Evolutionary conservation across 331 rosid species (phyloP).

Genomic region (Malus hybrid): DNA sequence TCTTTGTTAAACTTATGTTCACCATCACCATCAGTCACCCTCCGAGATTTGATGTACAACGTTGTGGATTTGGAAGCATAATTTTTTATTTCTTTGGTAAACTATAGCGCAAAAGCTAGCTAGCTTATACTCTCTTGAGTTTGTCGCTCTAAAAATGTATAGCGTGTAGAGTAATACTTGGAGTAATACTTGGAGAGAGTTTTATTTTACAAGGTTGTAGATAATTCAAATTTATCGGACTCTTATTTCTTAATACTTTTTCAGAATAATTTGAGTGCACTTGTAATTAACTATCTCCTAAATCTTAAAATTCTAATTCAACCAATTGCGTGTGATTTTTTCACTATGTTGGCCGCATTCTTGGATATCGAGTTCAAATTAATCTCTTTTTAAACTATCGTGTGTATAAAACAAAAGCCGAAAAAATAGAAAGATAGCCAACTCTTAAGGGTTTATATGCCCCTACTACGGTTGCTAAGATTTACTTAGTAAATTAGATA

Average conservation of each 20-base stretch:
- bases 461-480: not conserved
- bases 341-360: too few relatives aligned
- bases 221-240: too few relatives aligned
- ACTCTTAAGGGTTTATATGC: not conserved
- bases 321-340: too few relatives aligned
- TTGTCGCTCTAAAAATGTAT: not conserved
- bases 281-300: too few relatives aligned
- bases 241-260: too few relatives aligned
- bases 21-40: not conserved
- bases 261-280: too few relatives aligned
- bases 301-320: too few relatives aligned
- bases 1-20: constrained; percentile 48
- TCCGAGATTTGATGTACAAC: not conserved
- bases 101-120: not conserved
- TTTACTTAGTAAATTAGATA: not conserved
- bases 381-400: too few relatives aligned
- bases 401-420: too few relatives aligned
- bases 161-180: not conserved
- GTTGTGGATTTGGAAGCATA: not conserved
- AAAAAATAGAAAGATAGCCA: too few relatives aligned
- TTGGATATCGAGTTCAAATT: too few relatives aligned
- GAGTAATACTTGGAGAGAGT: not conserved
- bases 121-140: not conserved
- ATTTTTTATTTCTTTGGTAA: not conserved
- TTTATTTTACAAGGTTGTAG: not conserved